Conservation (phyloP, 176 grass and related monocot species). For the Carex pumila region DNA sequence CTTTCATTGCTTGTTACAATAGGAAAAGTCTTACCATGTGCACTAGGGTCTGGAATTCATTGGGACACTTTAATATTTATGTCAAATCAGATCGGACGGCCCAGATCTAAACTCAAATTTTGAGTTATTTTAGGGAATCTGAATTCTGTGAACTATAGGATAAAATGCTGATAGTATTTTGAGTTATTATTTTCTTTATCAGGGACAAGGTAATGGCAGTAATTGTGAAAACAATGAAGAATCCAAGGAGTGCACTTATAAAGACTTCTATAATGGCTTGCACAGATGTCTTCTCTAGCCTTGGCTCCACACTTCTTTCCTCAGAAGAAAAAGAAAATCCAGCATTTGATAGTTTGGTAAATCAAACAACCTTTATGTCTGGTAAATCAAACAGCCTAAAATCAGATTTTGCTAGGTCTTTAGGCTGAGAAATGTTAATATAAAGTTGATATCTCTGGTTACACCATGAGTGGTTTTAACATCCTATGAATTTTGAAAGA, state of each 20-base stretch:
- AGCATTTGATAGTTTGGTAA: slow-evolving; percentile 77
- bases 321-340: slow-evolving; percentile 21
- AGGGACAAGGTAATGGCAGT: slow-evolving; percentile 60
- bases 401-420: neutral
- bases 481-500: neutral
- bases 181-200: slow-evolving; percentile 4
- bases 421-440: neutral
- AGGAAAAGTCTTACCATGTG: neutral
- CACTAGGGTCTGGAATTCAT: neutral
- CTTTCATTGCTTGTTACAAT: neutral
- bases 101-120: no score
- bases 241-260: slow-evolving; percentile 77
- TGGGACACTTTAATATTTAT: no score
- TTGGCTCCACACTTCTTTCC: slow-evolving; percentile 38
- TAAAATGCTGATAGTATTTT: neutral
- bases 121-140: no score
- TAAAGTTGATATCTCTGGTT: neutral
- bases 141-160: neutral
- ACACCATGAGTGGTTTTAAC: neutral
- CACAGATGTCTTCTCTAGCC: slow-evolving; percentile 53
- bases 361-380: slow-evolving; percentile 1
- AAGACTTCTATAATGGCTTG: slow-evolving; percentile 93
- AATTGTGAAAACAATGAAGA: slow-evolving; percentile 87
- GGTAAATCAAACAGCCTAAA: slow-evolving; percentile 19
- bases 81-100: no score